These are phyloP conservation scores for Coemansia asiatica DNA, from an alignment of 192 early-diverging fungal genomes.

Conservation along the genomic window DNA sequence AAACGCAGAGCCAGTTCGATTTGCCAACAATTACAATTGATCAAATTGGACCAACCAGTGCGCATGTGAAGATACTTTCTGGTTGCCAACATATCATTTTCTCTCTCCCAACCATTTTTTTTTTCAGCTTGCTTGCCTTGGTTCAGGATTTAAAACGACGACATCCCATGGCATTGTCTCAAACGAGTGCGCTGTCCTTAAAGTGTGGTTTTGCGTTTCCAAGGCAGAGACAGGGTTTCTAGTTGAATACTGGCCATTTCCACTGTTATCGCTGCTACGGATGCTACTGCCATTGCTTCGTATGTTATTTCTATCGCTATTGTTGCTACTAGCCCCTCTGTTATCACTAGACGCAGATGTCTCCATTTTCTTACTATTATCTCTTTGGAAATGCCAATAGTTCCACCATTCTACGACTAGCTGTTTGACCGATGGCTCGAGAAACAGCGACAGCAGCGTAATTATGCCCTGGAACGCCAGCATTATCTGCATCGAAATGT, in stretches of 20 bases:
- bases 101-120: too few species aligned
- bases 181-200: background rate
- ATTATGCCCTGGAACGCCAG: slow-evolving; percentile 28
- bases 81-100: too few species aligned
- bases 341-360: background rate
- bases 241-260: background rate
- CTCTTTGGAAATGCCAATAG: background rate
- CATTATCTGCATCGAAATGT: slow-evolving; percentile 32
- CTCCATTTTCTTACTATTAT: background rate
- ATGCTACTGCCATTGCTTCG: background rate
- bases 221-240: background rate
- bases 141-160: background rate
- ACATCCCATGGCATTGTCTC: slow-evolving; percentile 27
- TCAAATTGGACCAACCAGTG: background rate
- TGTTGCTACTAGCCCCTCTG: background rate
- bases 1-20: background rate
- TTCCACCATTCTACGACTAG: slow-evolving; percentile 12
- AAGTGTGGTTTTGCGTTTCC: background rate
- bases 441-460: slow-evolving; percentile 23
- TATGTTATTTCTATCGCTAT: background rate
- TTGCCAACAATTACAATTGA: background rate
- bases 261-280: background rate
- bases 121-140: background rate
- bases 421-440: slow-evolving; percentile 23
- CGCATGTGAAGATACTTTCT: too few species aligned